These are phyloP conservation scores for Hypocrella siamensis DNA, from an alignment of 2,329 filamentous ascomycete genomes.

Conservation along the genomic window DNA sequence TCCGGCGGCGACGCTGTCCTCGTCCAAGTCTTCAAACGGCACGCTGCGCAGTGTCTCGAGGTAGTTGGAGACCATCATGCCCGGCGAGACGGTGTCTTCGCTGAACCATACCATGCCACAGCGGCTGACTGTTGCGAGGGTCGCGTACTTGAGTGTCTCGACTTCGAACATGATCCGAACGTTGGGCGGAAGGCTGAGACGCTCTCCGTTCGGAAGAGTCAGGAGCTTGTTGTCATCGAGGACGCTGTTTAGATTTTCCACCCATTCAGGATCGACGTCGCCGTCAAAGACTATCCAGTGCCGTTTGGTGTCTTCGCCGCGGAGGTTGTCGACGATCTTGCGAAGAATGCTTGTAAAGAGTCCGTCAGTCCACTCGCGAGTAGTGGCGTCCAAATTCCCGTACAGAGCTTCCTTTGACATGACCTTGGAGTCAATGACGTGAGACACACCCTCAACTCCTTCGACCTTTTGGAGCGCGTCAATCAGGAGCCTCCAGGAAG, in stretches of 20 bases:
- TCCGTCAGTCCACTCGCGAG: slow-evolving; percentile 96
- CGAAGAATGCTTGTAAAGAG: slow-evolving; percentile 94
- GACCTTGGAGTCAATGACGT: slow-evolving; percentile 98
- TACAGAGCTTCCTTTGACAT: slow-evolving; percentile 99
- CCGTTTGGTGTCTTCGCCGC: slow-evolving; percentile 88
- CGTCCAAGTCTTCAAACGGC: slow-evolving; percentile 88
- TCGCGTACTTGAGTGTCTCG: slow-evolving; percentile 93
- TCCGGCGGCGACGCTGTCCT: slow-evolving; percentile 66
- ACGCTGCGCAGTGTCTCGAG: slow-evolving; percentile 67
- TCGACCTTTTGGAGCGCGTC: slow-evolving; percentile 86
- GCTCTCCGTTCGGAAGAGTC: slow-evolving; percentile 93
- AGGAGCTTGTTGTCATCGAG: slow-evolving; percentile 97
- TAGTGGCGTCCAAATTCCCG: slow-evolving; percentile 89
- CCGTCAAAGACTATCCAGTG: slow-evolving; percentile 99
- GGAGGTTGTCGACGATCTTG: slow-evolving; percentile 97
- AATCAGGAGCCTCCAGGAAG: slow-evolving; percentile 83
- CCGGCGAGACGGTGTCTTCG: slow-evolving; percentile 84
- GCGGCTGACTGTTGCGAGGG: slow-evolving; percentile 94
- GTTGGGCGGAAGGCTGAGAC: slow-evolving; percentile 83
- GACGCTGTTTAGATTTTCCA: slow-evolving; percentile 98
- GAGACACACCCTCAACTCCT: slow-evolving; percentile 80
- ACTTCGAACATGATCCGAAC: slow-evolving; percentile 99
- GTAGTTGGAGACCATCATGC: slow-evolving; percentile 89
- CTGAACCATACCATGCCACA: slow-evolving; percentile 99
- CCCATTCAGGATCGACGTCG: slow-evolving; percentile 98